Evolutionary conservation across 1,284 basidiomycete genomes (phyloP), one percentile per base, ranked within the genome.

Genomic region (Microbotryum violaceum): DNA sequence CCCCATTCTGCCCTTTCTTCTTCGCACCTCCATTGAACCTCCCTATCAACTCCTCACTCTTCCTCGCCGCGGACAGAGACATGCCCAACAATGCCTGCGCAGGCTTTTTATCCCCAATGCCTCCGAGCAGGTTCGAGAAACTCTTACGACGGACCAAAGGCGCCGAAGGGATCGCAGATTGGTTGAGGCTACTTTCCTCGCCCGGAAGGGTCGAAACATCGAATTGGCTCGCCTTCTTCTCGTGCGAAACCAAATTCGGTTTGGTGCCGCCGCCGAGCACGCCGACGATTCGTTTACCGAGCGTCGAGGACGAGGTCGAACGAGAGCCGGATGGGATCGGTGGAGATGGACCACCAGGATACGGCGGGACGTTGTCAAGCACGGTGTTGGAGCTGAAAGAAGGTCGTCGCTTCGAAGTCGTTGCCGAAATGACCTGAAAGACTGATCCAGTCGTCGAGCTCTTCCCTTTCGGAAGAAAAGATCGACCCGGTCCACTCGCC

Each of bases 371-470:
- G 12, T 42, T 18, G 12, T 21, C 49, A 29, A 52, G 54, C 4
- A 8, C 7, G 42, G 49, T 50, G 21, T 6, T 54, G 49, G 7
- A 25, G 49, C 10, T 65, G 57, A 53, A 48, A 8, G 12, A 55
- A 59, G 37, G 29, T 54, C 29, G 12, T 50, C 20, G 54, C 25
- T 33, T 56, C 16, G 63, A 62, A 20, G 63, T 63, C n/a, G 64
- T 61, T 1, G 58, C 66, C 20, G 66, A 68, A 25, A 68, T 49
- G 25, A 68, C 58, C 52, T 63, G 66, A 45, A 68, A 68, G 5
- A 51, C 63, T 9, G 62, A 46, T 23, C 31, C 10, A 10, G 10
- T 42, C 16, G 37, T 42, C 14, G 37, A 42, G 16, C 16, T 42
- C 12, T 42, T 42, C 37, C 37, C 37, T 18, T 42, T 42, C 5